A percentile compares a stretch with the other conserved stretches of the same genome.
These are phyloP conservation scores for Saturnispora dispora DNA, from an alignment of 805 yeast species.

Conservation along the genomic window DNA sequence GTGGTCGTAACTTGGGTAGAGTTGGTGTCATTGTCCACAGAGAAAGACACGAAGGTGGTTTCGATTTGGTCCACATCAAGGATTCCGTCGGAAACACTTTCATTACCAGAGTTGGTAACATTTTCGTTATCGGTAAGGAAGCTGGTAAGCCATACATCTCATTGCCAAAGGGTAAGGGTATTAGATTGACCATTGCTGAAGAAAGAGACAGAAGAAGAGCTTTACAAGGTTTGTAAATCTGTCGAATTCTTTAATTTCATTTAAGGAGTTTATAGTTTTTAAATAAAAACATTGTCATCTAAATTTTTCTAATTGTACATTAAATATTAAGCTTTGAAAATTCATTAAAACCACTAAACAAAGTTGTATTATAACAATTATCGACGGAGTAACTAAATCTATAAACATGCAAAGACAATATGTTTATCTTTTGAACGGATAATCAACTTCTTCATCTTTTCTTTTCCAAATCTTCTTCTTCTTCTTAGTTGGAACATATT, in stretches of 20 bases:
- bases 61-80: slow-evolving; percentile 95
- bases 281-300: background rate
- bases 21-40: slow-evolving; percentile 93
- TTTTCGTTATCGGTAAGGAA: slow-evolving; percentile 84
- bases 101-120: slow-evolving; percentile 90
- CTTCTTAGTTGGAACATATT: slow-evolving; percentile 70
- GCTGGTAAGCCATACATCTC: slow-evolving; percentile 91
- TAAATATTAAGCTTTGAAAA: background rate
- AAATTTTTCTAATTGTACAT: slow-evolving; percentile 6
- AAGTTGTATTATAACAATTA: background rate
- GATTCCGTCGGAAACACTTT: slow-evolving; percentile 90
- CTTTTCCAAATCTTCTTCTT: slow-evolving; percentile 92
- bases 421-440: slow-evolving; percentile 56
- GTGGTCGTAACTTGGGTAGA: slow-evolving; percentile 98
- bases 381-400: background rate
- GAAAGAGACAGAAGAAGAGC: slow-evolving; percentile 99
- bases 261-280: slow-evolving; percentile 1
- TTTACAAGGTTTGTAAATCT: slow-evolving; percentile 46
- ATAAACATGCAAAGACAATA: background rate
- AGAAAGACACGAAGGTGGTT: slow-evolving; percentile 97
- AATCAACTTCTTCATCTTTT: slow-evolving; percentile 71
- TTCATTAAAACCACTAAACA: background rate
- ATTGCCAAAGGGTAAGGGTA: slow-evolving; percentile 98
- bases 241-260: background rate
- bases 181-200: slow-evolving; percentile 89